Percentiles rank a stretch among this genome's conserved stretches.
Conservation (phyloP, 805 yeast species). For the Candida multigemmis region DNA sequence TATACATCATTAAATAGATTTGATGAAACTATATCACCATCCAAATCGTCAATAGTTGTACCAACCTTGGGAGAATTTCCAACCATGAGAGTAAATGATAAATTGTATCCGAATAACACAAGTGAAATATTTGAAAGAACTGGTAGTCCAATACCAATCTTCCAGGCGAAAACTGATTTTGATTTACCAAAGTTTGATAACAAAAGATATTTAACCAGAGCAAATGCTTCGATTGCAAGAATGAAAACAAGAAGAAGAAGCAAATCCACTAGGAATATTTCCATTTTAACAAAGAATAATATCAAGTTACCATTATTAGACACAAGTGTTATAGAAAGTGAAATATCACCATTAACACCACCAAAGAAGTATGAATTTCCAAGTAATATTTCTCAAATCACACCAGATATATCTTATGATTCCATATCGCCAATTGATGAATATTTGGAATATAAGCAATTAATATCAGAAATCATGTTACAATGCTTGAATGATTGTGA, state of each 20-base stretch:
- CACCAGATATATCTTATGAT: background rate
- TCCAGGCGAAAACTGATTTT: too few species aligned
- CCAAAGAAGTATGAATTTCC: too few species aligned
- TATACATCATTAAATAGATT: slow-evolving; percentile 43
- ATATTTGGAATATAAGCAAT: too few species aligned
- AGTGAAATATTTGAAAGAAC: slow-evolving; percentile 5
- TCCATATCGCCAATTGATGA: background rate
- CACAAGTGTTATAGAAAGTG: slow-evolving; percentile 2
- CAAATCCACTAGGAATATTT: slow-evolving; percentile 24
- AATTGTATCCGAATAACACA: slow-evolving; percentile 13
- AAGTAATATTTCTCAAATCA: too few species aligned
- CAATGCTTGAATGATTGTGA: slow-evolving; percentile 60
- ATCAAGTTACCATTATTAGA: slow-evolving; percentile 14
- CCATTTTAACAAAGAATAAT: slow-evolving; percentile 13
- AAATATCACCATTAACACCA: slow-evolving; percentile 10
- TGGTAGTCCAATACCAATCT: slow-evolving; percentile 6
- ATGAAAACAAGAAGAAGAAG: slow-evolving; percentile 52
- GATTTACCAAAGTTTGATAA: slow-evolving; percentile 18
- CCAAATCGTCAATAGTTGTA: slow-evolving; percentile 14
- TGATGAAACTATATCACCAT: slow-evolving; percentile 9
- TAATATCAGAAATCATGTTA: slow-evolving; percentile 37
- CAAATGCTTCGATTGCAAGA: slow-evolving; percentile 55
- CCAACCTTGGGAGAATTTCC: slow-evolving; percentile 38
- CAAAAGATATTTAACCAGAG: slow-evolving; percentile 46
- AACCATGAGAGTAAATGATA: slow-evolving; percentile 21